phyloP scores from a whole-genome alignment of 306 rosid species.

The Comarum palustre region DNA sequence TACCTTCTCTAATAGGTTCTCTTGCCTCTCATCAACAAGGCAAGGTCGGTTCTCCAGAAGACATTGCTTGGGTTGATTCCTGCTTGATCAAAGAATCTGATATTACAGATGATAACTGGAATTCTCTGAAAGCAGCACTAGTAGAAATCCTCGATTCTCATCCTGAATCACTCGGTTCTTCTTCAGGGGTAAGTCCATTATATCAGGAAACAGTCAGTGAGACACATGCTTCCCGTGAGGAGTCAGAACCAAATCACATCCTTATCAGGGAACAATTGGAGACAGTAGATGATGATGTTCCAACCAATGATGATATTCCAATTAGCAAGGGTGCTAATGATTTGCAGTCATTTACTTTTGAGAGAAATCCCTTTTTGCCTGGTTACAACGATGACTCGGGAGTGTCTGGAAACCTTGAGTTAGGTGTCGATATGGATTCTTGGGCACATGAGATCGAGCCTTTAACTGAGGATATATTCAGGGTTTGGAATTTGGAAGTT shows the following conservation, averaged over 20 bases:
- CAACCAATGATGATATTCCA: slow-evolving; percentile 20
- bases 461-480: slow-evolving; percentile 50
- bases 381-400: slow-evolving; percentile 49
- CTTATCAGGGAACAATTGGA: slow-evolving; percentile 20
- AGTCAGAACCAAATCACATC: slow-evolving; percentile 5
- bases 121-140: slow-evolving; percentile 50
- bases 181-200: slow-evolving; percentile 5
- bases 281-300: slow-evolving; percentile 23
- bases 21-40: slow-evolving; percentile 4
- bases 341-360: slow-evolving; percentile 31
- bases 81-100: slow-evolving; percentile 42
- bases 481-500: slow-evolving; percentile 63
- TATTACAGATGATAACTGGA: slow-evolving; percentile 39
- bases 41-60: slow-evolving; percentile 50
- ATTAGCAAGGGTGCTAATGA: slow-evolving; percentile 18
- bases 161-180: slow-evolving; percentile 24
- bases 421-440: slow-evolving; percentile 25
- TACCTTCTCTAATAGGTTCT: slow-evolving; percentile 20
- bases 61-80: slow-evolving; percentile 72
- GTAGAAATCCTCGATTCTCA: slow-evolving; percentile 51
- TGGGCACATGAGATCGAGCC: slow-evolving; percentile 35
- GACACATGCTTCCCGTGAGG: slow-evolving; percentile 27
- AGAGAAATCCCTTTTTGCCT: slow-evolving; percentile 66
- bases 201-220: slow-evolving; percentile 23
- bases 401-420: slow-evolving; percentile 15